Conservation (phyloP, 2,329 filamentous ascomycete genomes). For the Hypoxylon sp. region DNA sequence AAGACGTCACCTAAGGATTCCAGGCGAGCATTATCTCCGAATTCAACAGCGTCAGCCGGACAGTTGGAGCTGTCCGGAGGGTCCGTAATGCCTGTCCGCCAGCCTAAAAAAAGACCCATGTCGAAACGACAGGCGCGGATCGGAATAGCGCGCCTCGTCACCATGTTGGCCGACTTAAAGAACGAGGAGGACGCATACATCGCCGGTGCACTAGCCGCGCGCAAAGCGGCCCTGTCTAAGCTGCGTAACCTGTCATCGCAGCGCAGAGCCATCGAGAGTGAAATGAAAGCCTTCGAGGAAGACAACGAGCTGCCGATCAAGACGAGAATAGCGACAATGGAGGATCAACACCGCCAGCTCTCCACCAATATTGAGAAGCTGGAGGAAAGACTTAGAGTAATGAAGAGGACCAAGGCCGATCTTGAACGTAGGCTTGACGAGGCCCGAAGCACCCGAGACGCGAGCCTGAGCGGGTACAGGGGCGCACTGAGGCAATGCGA, state of each 20-base stretch:
- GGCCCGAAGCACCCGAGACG: slow-evolving; percentile 74
- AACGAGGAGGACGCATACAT: slow-evolving; percentile 74
- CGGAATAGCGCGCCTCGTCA: slow-evolving; percentile 73
- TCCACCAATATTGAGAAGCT: slow-evolving; percentile 74
- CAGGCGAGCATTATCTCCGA: slow-evolving; percentile 33
- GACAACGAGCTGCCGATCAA: slow-evolving; percentile 70
- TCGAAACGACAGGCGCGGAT: slow-evolving; percentile 73
- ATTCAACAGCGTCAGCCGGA: slow-evolving; percentile 31
- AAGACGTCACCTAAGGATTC: slow-evolving; percentile 38
- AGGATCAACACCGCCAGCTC: slow-evolving; percentile 65
- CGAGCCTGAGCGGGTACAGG: slow-evolving; percentile 78
- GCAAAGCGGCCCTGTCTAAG: slow-evolving; percentile 69
- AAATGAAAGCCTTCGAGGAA: slow-evolving; percentile 67
- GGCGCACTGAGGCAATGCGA: slow-evolving; percentile 76
- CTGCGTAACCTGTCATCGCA: slow-evolving; percentile 66
- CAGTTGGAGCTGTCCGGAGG: slow-evolving; percentile 29
- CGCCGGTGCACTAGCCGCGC: slow-evolving; percentile 66
- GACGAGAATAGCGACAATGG: slow-evolving; percentile 70
- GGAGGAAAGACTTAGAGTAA: slow-evolving; percentile 71
- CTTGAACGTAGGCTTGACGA: slow-evolving; percentile 72
- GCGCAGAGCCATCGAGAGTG: slow-evolving; percentile 61
- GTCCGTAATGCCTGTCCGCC: slow-evolving; percentile 69
- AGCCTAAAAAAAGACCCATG: slow-evolving; percentile 65
- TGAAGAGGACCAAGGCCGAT: slow-evolving; percentile 71
- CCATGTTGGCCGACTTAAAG: slow-evolving; percentile 74